Evolutionary conservation across 1,139 yeast genomes (phyloP).

Genomic region (Kluyveromyces marxianus): DNA sequence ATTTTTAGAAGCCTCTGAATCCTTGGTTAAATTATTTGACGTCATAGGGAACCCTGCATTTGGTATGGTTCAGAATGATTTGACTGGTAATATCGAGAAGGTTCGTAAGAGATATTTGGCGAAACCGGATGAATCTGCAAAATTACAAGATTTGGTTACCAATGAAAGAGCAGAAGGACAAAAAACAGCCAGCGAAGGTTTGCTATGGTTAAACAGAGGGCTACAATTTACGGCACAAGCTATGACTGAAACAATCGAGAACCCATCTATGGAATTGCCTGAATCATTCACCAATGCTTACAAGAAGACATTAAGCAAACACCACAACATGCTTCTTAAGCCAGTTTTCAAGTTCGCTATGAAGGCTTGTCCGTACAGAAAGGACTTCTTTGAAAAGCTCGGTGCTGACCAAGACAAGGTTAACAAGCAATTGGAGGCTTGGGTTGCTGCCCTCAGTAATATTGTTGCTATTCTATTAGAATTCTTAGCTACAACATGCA

Average conservation of each 20-base stretch:
- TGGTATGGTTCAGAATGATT: slow-evolving; percentile 76
- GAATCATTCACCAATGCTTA: slow-evolving; percentile 80
- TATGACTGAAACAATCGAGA: slow-evolving; percentile 67
- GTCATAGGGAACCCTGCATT: slow-evolving; percentile 82
- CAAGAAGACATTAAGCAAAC: slow-evolving; percentile 67
- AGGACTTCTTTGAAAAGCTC: slow-evolving; percentile 73
- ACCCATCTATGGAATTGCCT: slow-evolving; percentile 56
- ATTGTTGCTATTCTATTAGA: slow-evolving; percentile 68
- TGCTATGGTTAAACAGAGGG: slow-evolving; percentile 82
- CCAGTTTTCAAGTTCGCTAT: slow-evolving; percentile 89
- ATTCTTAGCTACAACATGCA: slow-evolving; percentile 39
- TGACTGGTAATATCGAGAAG: slow-evolving; percentile 80
- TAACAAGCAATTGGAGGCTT: slow-evolving; percentile 50
- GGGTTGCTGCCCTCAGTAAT: slow-evolving; percentile 72
- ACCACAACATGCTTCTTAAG: slow-evolving; percentile 73
- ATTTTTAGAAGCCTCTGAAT: slow-evolving; percentile 78
- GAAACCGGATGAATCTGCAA: slow-evolving; percentile 54
- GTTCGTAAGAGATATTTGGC: slow-evolving; percentile 58
- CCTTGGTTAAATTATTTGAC: slow-evolving; percentile 72
- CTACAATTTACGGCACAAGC: slow-evolving; percentile 85
- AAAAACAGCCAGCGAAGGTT: slow-evolving; percentile 85
- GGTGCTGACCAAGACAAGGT: slow-evolving; percentile 68
- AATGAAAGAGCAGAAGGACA: slow-evolving; percentile 56
- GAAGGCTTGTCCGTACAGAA: slow-evolving; percentile 93
- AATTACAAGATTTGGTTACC: slow-evolving; percentile 71